phyloP scores from a whole-genome alignment of 192 early-diverging fungal species.

The Umbelopsis sp. region DNA sequence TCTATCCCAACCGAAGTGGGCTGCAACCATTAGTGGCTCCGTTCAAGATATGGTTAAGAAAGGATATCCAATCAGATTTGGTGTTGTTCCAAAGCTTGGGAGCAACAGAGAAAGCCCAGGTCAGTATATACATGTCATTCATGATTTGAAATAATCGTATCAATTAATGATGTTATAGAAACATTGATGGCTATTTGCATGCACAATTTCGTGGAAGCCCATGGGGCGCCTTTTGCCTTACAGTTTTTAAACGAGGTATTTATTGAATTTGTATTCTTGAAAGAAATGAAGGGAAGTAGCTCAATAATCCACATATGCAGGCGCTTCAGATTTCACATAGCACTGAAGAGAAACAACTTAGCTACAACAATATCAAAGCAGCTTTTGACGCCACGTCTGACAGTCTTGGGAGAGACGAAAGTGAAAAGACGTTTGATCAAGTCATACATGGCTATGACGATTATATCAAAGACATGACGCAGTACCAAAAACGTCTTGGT shows the following conservation, averaged over 20 bases:
- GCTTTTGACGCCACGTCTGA: not conserved
- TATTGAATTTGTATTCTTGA: not conserved
- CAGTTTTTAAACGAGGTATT: constrained; percentile 41
- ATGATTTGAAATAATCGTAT: not conserved
- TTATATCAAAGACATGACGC: not conserved
- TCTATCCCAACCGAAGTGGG: constrained; percentile 54
- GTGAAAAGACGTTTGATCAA: constrained; percentile 16
- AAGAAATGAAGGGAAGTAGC: not conserved
- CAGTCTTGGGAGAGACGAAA: not conserved
- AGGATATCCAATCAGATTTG: constrained; percentile 84
- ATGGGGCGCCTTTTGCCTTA: constrained; percentile 29
- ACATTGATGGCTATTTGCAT: constrained; percentile 40
- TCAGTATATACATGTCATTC: constrained; percentile 32
- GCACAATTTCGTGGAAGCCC: constrained; percentile 35
- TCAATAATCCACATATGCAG: not conserved
- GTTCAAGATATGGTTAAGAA: constrained; percentile 65
- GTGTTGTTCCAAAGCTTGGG: constrained; percentile 71
- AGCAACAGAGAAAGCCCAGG: constrained; percentile 39
- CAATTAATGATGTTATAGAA: constrained; percentile 29
- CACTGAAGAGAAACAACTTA: not conserved
- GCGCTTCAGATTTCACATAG: not conserved
- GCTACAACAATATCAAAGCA: not conserved
- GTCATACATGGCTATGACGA: constrained; percentile 17
- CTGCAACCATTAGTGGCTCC: constrained; percentile 63
- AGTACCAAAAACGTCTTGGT: not conserved